phyloP scores from a whole-genome alignment of 139 green algal genomes.

The Mesostigma viride region DNA sequence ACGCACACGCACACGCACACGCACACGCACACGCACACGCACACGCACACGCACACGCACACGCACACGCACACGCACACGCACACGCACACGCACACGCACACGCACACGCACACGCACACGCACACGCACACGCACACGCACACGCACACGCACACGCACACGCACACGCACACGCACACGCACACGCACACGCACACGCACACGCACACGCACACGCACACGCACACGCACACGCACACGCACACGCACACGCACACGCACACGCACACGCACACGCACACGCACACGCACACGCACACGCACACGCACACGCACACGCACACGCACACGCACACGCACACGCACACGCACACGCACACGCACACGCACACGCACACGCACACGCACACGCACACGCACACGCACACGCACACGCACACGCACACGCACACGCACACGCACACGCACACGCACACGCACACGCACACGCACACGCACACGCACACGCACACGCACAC shows the following conservation, averaged over 20 bases:
- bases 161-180: slow-evolving; percentile 7
- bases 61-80: slow-evolving; percentile 5
- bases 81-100: slow-evolving; percentile 6
- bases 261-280: slow-evolving; percentile 6
- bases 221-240: slow-evolving; percentile 7
- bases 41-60: slow-evolving; percentile 7
- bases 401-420: slow-evolving; percentile 7
- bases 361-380: slow-evolving; percentile 5
- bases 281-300: slow-evolving; percentile 7
- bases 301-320: slow-evolving; percentile 5
- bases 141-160: slow-evolving; percentile 6
- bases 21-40: slow-evolving; percentile 6
- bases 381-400: slow-evolving; percentile 6
- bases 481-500: slow-evolving; percentile 5
- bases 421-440: slow-evolving; percentile 5
- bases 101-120: slow-evolving; percentile 7
- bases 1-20: slow-evolving; percentile 5
- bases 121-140: slow-evolving; percentile 5
- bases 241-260: slow-evolving; percentile 5
- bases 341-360: slow-evolving; percentile 7
- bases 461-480: slow-evolving; percentile 7
- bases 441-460: slow-evolving; percentile 6
- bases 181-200: slow-evolving; percentile 5
- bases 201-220: slow-evolving; percentile 6
- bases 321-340: slow-evolving; percentile 6